Evolutionary conservation across 768 basidiomycete genomes (phyloP), one percentile per base, ranked within the genome.

Genomic region (Russula sp.): DNA sequence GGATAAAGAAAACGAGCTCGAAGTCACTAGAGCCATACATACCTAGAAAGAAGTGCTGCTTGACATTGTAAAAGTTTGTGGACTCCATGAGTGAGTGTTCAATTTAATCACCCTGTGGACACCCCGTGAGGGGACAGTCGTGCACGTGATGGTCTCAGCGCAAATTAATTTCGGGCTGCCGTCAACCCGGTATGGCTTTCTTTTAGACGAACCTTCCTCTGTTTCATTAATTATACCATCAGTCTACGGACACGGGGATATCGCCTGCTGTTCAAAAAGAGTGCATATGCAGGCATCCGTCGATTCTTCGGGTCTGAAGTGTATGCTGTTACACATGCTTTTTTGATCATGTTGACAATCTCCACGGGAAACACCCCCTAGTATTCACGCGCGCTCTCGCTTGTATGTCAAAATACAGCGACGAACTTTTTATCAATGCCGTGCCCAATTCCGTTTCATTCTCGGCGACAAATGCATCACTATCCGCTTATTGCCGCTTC

Each of bases 401-500:
- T 5, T 93, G 92, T 72, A 76, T 93, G 47, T 85, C 90, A 41
- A 84, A 81, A 74, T 93, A 90, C 70, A 88, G 91, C 53, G 91
- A 93, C 61, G 89, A 93, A 63, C 74, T 93, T 46, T 78, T 81
- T 41, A 78, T 93, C 45, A 79, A 84, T 60, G 89, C 87, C 8
- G 81, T 82, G 9, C 70, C 78, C 0, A 84, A 86, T 39, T 73
- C 75, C 38, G 70, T 93, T 36, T 78, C 84, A 7, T 71, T 93
- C 32, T 89, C 87, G 56, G 76, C 85, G 2, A 90, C 87, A 25
- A 93, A 93, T 73, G 84, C 86, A 3, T 85, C 90, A 5, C 82
- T 86, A 69, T 88, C 91, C 42, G 90, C 91, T 11, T 93, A 88
- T 69, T 87, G 85, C 72, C 82, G 88, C 14, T 87, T 93, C 75